These are phyloP conservation scores for Fragilariopsis cylindrus DNA, from an alignment of 108 stramenopile species.

Conservation along the genomic window DNA sequence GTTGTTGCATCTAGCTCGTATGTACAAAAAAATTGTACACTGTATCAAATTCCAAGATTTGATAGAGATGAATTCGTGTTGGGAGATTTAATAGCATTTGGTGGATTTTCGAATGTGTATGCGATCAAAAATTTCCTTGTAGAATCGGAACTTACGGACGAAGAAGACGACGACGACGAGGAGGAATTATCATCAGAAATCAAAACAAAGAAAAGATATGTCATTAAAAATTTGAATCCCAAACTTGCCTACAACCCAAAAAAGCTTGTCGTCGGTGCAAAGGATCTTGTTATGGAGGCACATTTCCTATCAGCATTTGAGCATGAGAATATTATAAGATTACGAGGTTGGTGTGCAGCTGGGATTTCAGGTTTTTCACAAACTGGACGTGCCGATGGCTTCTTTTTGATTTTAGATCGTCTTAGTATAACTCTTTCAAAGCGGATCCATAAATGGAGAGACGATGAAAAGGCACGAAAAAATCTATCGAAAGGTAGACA, in stretches of 20 bases:
- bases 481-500: slow-evolving; percentile 25
- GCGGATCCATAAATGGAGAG: slow-evolving; percentile 47
- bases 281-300: slow-evolving; percentile 63
- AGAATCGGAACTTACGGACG: slow-evolving; percentile 34
- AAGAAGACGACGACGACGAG: neutral
- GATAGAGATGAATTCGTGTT: slow-evolving; percentile 48
- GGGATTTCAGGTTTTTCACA: slow-evolving; percentile 59
- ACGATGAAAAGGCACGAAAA: slow-evolving; percentile 43
- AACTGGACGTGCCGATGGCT: slow-evolving; percentile 53
- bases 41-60: slow-evolving; percentile 49
- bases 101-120: slow-evolving; percentile 55
- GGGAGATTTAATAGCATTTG: slow-evolving; percentile 56
- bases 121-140: slow-evolving; percentile 29
- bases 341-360: slow-evolving; percentile 70
- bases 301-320: slow-evolving; percentile 50
- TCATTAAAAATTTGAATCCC: slow-evolving; percentile 73
- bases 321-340: slow-evolving; percentile 66
- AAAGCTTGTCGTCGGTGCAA: slow-evolving; percentile 59
- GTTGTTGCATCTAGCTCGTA: slow-evolving; percentile 43
- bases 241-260: slow-evolving; percentile 56
- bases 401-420: slow-evolving; percentile 55
- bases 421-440: slow-evolving; percentile 43
- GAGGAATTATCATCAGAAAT: neutral
- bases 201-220: slow-evolving; percentile 29
- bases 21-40: slow-evolving; percentile 43